These are phyloP conservation scores for Rhizopogon salebrosus DNA, from an alignment of 768 basidiomycete genomes.

Conservation along the genomic window DNA sequence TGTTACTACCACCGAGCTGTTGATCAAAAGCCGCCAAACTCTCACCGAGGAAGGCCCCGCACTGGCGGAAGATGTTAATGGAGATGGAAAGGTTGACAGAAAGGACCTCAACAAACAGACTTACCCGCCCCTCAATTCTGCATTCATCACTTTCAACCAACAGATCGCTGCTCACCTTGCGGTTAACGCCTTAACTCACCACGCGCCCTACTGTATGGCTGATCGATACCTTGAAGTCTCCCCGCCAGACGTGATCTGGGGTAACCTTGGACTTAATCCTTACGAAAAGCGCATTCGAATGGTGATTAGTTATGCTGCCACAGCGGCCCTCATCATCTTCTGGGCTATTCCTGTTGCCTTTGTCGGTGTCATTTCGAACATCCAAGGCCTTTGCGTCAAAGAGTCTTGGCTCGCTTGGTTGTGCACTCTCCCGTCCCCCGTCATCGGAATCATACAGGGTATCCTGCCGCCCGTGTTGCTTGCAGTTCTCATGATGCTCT, in stretches of 20 bases:
- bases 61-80: constrained; percentile 19
- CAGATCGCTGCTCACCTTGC: constrained; percentile 94
- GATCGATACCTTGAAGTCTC: constrained; percentile 75
- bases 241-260: constrained; percentile 90
- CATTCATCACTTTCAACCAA: constrained; percentile 87
- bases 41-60: constrained; percentile 12
- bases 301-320: constrained; percentile 66
- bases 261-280: constrained; percentile 82
- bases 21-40: constrained; percentile 45
- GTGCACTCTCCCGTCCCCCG: constrained; percentile 54
- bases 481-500: constrained; percentile 86
- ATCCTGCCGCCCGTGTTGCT: constrained; percentile 83
- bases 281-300: constrained; percentile 74
- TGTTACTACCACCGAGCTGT: constrained; percentile 40
- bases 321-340: constrained; percentile 74
- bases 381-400: constrained; percentile 58
- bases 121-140: constrained; percentile 62
- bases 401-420: constrained; percentile 82
- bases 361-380: constrained; percentile 82
- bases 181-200: constrained; percentile 66
- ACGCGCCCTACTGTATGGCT: constrained; percentile 80
- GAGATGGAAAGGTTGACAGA: constrained; percentile 6
- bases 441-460: constrained; percentile 85
- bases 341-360: constrained; percentile 90
- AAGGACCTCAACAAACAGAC: constrained; percentile 18